Evolutionary conservation across 495 filamentous ascomycete genomes (phyloP), one percentile per base, ranked within the genome.

Genomic region (Penicillium antarcticum): DNA sequence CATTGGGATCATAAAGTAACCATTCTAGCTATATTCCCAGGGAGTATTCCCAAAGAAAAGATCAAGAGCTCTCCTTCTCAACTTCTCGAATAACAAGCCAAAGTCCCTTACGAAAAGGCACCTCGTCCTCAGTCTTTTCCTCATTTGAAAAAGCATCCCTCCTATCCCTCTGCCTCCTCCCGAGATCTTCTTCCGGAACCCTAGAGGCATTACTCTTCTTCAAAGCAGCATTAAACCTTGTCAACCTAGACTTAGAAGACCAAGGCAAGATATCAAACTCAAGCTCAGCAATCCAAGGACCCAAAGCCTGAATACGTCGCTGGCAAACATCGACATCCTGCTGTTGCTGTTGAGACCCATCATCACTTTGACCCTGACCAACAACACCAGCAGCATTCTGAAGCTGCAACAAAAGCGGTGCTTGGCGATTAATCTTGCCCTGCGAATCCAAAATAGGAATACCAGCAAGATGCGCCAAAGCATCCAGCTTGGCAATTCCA

Each of bases 221-320:
- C 32, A 67, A 45, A 8, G 57, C 52, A n/a, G 55, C 52, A 40
- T 67, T 67, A 18, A 67, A 67, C 1, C 59, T 46, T 1, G 57
- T 58, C 45, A 67, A 53, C 24, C 42, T 57, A 0, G 61, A 63
- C 44, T 66, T 58, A 0, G 55, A 53, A 26, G 51, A 63, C 65
- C 55, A 57, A 3, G 63, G 63, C 37, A 60, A 34, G 32, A 62
- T 35, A 34, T 65, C 53, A 21, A 69, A 16, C 16, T 62, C 56
- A 6, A 69, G 45, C 32, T 61, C 59, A 5, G 61, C 61, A 51
- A 63, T 63, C 60, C 65, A 71, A 7, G 60, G 62, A 39, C 57
- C 48, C 26, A 68, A 37, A 12, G 49, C 19, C 13, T 17, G 17
- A 10, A 62, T 46, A 10, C 51, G 26, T 17, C 36, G 57, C 33